phyloP scores from a whole-genome alignment of 2,329 filamentous ascomycete species.

The Phialemoniopsis sp. region DNA sequence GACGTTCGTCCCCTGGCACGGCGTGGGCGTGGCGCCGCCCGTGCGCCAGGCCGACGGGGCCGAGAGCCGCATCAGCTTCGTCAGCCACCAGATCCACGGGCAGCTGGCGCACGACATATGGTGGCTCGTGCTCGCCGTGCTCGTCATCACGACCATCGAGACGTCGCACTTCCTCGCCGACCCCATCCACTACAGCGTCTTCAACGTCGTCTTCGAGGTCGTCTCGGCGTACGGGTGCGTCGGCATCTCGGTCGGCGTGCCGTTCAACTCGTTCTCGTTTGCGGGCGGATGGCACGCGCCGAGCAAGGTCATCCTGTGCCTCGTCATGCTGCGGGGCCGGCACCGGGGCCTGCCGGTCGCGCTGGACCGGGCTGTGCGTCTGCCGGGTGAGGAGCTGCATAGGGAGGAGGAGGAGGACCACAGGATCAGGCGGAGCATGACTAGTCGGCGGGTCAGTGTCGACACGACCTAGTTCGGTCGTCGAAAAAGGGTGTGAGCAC shows the following conservation, averaged over 20 bases:
- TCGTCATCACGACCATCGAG: slow-evolving; percentile 58
- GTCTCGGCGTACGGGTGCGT: slow-evolving; percentile 56
- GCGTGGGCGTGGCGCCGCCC: slow-evolving; percentile 32
- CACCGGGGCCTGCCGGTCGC: slow-evolving; percentile 52
- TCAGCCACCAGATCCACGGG: slow-evolving; percentile 51
- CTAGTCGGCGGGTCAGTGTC: slow-evolving; percentile 19
- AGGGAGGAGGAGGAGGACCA: slow-evolving; percentile 35
- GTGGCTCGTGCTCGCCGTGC: slow-evolving; percentile 57
- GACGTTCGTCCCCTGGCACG: slow-evolving; percentile 33
- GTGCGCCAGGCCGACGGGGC: slow-evolving; percentile 16
- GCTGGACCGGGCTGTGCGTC: slow-evolving; percentile 46
- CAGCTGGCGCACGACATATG: slow-evolving; percentile 63
- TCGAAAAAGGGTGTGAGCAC: too few species aligned
- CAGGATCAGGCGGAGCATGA: slow-evolving; percentile 30
- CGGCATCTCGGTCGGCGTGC: slow-evolving; percentile 51
- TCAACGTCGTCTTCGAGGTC: slow-evolving; percentile 54
- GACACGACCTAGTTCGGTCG: too few species aligned
- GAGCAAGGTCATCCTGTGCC: slow-evolving; percentile 53
- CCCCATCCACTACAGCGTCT: slow-evolving; percentile 50
- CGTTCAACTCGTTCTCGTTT: slow-evolving; percentile 48
- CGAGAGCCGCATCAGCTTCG: slow-evolving; percentile 42
- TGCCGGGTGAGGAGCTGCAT: slow-evolving; percentile 30
- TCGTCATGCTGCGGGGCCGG: slow-evolving; percentile 51
- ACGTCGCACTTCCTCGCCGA: slow-evolving; percentile 46
- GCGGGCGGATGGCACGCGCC: slow-evolving; percentile 47